These are phyloP conservation scores for Histomonas meleagridis DNA, from an alignment of 208 protist species.

Conservation along the genomic window DNA sequence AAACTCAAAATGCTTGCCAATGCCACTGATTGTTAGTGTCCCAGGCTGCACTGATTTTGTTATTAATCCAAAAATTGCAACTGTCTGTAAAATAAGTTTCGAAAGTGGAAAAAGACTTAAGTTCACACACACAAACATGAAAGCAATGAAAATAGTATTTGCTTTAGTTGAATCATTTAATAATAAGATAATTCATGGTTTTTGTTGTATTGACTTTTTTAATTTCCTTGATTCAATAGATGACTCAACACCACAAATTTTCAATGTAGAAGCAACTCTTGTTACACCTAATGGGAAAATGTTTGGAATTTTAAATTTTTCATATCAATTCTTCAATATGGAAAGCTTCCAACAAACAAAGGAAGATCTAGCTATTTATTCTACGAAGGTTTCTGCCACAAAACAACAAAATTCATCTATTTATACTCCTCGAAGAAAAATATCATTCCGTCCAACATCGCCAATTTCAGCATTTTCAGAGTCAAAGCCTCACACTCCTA, in stretches of 20 bases:
- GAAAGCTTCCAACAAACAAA: no score
- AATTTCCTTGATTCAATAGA: not conserved
- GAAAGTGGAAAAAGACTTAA: slow-evolving; percentile 18
- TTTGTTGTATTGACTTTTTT: not conserved
- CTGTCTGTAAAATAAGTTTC: slow-evolving; percentile 2
- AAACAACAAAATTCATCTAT: no score
- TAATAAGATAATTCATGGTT: not conserved
- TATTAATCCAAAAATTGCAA: not conserved
- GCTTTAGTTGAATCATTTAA: not conserved
- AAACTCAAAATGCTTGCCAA: not conserved
- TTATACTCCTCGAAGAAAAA: no score
- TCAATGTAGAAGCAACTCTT: not conserved
- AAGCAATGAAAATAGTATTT: not conserved
- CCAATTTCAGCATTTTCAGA: no score
- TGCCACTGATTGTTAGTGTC: not conserved
- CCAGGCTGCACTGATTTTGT: not conserved
- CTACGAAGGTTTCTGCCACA: no score
- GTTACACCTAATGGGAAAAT: not conserved
- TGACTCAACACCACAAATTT: not conserved
- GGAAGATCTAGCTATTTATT: no score
- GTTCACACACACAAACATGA: not conserved
- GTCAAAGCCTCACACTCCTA: no score
- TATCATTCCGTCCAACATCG: no score
- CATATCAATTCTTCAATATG: not conserved
- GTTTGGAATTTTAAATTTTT: not conserved